phyloP scores from a whole-genome alignment of 345 rosid species.

The Nephelium lappaceum region DNA sequence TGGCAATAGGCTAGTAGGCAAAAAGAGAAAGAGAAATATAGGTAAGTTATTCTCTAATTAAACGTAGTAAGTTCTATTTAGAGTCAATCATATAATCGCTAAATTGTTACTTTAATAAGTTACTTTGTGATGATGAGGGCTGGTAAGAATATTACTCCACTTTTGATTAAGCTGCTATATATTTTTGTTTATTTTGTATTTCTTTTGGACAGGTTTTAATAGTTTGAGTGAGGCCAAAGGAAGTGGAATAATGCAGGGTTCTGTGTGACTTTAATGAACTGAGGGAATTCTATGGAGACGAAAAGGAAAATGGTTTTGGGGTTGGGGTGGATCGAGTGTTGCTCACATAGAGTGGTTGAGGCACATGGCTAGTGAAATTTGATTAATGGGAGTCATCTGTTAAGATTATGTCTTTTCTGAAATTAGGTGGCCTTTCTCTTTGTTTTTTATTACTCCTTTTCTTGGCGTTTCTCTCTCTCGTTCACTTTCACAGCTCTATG shows the following conservation, averaged over 20 bases:
- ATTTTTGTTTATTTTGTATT: background rate
- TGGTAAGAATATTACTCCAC: background rate
- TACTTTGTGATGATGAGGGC: background rate
- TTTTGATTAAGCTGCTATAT: background rate
- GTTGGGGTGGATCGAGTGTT: constrained; percentile 83
- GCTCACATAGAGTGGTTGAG: constrained; percentile 53
- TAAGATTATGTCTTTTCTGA: constrained; percentile 25
- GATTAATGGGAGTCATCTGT: constrained; percentile 77
- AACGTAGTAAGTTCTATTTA: no score
- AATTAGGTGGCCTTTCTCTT: constrained; percentile 1
- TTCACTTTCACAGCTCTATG: background rate
- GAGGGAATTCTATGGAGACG: constrained; percentile 65
- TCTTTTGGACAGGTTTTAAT: background rate
- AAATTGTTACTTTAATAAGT: background rate
- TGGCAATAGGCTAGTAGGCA: no score
- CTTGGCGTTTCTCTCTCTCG: background rate
- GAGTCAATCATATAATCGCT: no score
- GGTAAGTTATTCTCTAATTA: no score
- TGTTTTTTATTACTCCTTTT: background rate
- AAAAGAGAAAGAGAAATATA: no score
- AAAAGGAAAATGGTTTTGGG: constrained; percentile 65
- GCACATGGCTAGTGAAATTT: constrained; percentile 73
- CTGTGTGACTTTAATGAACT: constrained; percentile 48
- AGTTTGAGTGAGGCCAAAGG: no score
- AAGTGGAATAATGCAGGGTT: no score